These are phyloP conservation scores for Ophiostoma himal-ulmi DNA, from an alignment of 2,329 filamentous ascomycete species.

Conservation along the genomic window DNA sequence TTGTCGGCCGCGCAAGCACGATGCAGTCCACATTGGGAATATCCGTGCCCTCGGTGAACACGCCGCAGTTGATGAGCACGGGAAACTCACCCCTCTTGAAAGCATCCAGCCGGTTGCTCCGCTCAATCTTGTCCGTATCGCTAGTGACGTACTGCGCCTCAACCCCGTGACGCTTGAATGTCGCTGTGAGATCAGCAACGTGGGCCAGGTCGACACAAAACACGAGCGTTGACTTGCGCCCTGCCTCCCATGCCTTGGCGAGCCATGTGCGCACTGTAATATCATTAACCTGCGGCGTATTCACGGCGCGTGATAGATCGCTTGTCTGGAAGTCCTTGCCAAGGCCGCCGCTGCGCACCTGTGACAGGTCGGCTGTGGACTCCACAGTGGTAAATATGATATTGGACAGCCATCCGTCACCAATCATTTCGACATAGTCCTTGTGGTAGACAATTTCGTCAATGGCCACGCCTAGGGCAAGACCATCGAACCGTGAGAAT, in stretches of 20 bases:
- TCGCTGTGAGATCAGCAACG: constrained; percentile 65
- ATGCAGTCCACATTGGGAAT: constrained; percentile 97
- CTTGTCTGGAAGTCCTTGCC: constrained; percentile 74
- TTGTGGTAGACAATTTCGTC: constrained; percentile 97
- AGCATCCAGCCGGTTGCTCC: constrained; percentile 63
- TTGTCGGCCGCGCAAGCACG: constrained; percentile 77
- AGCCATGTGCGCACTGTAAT: constrained; percentile 83
- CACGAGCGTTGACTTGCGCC: constrained; percentile 70
- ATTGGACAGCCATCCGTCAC: constrained; percentile 84
- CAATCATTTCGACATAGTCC: constrained; percentile 62
- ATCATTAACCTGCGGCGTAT: constrained; percentile 73
- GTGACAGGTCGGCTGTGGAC: constrained; percentile 71
- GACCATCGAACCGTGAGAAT: constrained; percentile 71
- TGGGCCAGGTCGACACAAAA: constrained; percentile 92
- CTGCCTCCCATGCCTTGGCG: constrained; percentile 53
- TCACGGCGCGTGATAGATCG: constrained; percentile 76
- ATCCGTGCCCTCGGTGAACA: constrained; percentile 96
- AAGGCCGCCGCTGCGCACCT: constrained; percentile 55
- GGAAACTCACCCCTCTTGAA: constrained; percentile 75
- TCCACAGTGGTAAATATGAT: constrained; percentile 92
- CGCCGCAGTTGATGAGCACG: constrained; percentile 87
- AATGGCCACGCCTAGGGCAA: constrained; percentile 75
- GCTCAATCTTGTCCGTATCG: constrained; percentile 63
- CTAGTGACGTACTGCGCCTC: constrained; percentile 84
- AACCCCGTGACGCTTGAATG: constrained; percentile 70